Evolutionary conservation across 2,329 filamentous ascomycete genomes (phyloP).

Genomic region (Alternaria arborescens): DNA sequence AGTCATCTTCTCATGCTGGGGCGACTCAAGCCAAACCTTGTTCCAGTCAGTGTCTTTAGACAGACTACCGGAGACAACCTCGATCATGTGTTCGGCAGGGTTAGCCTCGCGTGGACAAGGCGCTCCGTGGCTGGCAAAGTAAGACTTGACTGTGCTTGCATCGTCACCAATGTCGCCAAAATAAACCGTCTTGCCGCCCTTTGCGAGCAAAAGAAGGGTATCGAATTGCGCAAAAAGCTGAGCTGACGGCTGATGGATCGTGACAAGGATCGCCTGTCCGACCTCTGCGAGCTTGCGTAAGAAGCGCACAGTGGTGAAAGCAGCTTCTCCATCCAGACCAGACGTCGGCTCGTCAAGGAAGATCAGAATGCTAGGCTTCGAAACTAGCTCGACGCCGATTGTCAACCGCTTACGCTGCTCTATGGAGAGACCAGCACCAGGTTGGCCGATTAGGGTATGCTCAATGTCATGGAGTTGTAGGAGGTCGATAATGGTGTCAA

Average conservation of each 20-base stretch:
- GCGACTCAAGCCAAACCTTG: slow-evolving; percentile 22
- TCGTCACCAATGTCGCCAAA: slow-evolving; percentile 78
- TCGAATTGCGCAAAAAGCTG: slow-evolving; percentile 91
- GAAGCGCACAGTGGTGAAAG: slow-evolving; percentile 85
- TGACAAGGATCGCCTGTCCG: slow-evolving; percentile 83
- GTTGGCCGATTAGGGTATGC: not conserved
- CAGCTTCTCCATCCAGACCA: slow-evolving; percentile 81
- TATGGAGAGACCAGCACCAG: not conserved
- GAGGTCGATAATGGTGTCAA: slow-evolving; percentile 8
- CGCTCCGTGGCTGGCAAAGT: slow-evolving; percentile 77
- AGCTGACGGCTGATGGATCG: slow-evolving; percentile 91
- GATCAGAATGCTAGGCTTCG: slow-evolving; percentile 38
- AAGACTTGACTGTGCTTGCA: slow-evolving; percentile 69
- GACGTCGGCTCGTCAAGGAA: slow-evolving; percentile 78
- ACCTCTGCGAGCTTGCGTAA: slow-evolving; percentile 85
- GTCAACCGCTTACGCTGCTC: slow-evolving; percentile 67
- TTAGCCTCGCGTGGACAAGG: slow-evolving; percentile 73
- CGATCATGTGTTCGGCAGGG: slow-evolving; percentile 79
- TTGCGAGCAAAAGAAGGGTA: slow-evolving; percentile 75
- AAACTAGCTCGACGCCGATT: slow-evolving; percentile 59
- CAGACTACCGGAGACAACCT: not conserved
- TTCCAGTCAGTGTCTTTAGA: not conserved
- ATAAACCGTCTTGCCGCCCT: slow-evolving; percentile 77
- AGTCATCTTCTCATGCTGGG: slow-evolving; percentile 37
- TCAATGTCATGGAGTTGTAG: slow-evolving; percentile 54